Evolutionary conservation across 305 asterid genomes (phyloP).

Genomic region (Solanum chacoense): DNA sequence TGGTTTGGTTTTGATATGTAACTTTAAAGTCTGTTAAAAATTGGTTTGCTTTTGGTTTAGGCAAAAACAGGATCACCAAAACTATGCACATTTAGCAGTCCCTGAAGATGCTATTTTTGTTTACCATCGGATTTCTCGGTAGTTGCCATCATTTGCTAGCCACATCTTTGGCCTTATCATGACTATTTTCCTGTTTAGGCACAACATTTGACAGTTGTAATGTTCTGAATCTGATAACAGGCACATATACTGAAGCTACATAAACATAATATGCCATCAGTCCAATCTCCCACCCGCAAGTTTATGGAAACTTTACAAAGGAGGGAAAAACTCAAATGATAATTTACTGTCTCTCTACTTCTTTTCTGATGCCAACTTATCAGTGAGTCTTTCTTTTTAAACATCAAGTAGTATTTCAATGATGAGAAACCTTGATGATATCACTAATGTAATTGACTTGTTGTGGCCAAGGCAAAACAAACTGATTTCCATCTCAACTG

Average conservation of each 20-base stretch:
- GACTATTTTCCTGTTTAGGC: constrained; percentile 69
- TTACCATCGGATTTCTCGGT: background rate
- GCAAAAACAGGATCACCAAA: background rate
- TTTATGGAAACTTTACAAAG: background rate
- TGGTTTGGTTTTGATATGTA: background rate
- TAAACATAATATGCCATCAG: constrained; percentile 40
- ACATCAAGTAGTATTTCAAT: background rate
- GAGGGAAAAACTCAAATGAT: background rate
- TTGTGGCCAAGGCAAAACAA: background rate
- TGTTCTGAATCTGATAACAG: constrained; percentile 82
- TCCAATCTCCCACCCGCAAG: constrained; percentile 84
- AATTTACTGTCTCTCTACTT: background rate
- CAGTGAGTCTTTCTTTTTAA: background rate
- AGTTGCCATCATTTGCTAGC: constrained; percentile 92
- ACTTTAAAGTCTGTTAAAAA: background rate
- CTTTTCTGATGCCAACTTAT: background rate
- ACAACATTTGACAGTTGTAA: constrained; percentile 80
- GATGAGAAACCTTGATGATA: background rate
- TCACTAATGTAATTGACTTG: background rate
- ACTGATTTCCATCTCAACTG: background rate
- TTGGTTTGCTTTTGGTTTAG: background rate
- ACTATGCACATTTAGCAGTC: background rate
- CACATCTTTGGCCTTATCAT: constrained; percentile 36
- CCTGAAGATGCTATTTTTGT: background rate
- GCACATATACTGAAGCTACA: constrained; percentile 79